These are phyloP conservation scores for Mycena galericulata DNA, from an alignment of 768 basidiomycete species.

Conservation along the genomic window DNA sequence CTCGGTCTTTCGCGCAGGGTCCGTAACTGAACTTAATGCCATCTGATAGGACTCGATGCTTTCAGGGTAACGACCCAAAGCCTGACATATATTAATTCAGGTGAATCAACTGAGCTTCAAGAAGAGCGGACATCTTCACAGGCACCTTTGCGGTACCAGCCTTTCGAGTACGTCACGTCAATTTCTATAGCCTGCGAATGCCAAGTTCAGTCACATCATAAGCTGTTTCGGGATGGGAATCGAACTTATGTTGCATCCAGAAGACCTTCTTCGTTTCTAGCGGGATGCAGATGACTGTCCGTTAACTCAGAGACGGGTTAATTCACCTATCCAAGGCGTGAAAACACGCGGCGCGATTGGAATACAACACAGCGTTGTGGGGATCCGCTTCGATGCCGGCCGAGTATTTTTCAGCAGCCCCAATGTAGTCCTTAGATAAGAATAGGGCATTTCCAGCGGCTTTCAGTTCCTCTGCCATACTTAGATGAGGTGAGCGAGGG, in stretches of 20 bases:
- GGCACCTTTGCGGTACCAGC: conserved; percentile 21
- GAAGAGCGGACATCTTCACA: conserved; percentile 1
- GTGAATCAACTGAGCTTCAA: too few species aligned
- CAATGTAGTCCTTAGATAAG: background rate
- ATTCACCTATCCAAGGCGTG: background rate
- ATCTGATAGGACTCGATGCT: conserved; percentile 38
- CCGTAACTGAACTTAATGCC: conserved; percentile 10
- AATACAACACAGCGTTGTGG: background rate
- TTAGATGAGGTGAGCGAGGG: too few species aligned
- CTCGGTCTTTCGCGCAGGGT: background rate
- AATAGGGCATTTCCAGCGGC: background rate
- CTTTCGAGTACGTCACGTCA: conserved; percentile 23
- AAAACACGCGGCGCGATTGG: background rate
- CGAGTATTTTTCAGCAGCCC: background rate
- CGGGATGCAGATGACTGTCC: background rate
- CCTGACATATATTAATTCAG: too few species aligned
- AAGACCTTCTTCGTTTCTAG: background rate
- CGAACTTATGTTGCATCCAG: too few species aligned
- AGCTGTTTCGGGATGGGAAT: too few species aligned
- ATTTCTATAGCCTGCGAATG: conserved; percentile 13
- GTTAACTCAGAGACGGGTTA: background rate
- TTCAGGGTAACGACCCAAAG: conserved; percentile 32
- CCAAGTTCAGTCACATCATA: background rate
- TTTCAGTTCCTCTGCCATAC: too few species aligned
- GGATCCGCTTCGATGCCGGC: background rate